phyloP scores from a whole-genome alignment of 345 rosid species.

The Toxicodendron radicans region DNA sequence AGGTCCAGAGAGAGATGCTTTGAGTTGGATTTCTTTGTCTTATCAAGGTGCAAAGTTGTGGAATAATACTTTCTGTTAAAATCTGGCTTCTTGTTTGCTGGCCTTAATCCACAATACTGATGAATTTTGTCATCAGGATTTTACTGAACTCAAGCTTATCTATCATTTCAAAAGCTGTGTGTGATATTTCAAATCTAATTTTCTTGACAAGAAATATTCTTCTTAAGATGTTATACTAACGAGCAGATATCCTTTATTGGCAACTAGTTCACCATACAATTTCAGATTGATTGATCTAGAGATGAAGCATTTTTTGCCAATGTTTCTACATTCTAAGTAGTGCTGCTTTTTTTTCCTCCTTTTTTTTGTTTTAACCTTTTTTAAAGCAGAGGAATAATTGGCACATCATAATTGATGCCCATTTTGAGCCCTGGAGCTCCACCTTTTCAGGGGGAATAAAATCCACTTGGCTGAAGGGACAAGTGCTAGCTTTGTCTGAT shows the following conservation, averaged over 20 bases:
- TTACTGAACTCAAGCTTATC: not conserved
- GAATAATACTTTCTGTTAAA: not conserved
- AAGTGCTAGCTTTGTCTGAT: not conserved
- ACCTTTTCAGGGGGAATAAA: not conserved
- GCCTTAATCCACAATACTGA: not conserved
- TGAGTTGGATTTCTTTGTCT: not conserved
- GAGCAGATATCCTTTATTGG: not conserved
- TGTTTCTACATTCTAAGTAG: not conserved
- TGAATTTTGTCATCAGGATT: not conserved
- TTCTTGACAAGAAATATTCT: not conserved
- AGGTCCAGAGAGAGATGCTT: not conserved
- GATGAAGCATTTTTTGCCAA: not conserved
- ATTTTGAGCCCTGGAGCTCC: not conserved
- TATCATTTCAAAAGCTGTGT: not conserved
- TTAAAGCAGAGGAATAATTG: not conserved
- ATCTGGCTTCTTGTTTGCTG: not conserved
- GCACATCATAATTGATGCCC: not conserved
- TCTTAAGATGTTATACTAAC: not conserved
- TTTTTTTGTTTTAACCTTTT: not conserved
- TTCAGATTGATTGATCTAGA: not conserved
- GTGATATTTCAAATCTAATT: not conserved
- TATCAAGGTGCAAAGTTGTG: not conserved
- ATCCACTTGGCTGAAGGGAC: not conserved
- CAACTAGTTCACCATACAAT: not conserved
- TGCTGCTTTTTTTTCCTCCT: not conserved